Evolutionary conservation across 2,329 filamentous ascomycete genomes (phyloP).

Genomic region (Verticillium dahliae): DNA sequence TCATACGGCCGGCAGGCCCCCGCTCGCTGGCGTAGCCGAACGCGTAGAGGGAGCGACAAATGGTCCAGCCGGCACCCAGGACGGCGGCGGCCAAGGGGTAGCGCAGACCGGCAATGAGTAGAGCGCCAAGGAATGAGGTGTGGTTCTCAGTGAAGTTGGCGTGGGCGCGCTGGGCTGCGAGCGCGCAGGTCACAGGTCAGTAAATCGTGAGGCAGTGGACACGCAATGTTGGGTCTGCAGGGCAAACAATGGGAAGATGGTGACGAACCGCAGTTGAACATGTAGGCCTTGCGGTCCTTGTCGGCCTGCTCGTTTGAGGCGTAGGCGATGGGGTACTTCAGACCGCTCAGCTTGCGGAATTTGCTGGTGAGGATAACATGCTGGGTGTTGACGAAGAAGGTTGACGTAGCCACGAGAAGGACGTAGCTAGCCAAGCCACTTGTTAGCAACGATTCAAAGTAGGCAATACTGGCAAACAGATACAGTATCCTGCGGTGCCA

Average conservation of each 20-base stretch:
- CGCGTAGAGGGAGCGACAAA: slow-evolving; percentile 47
- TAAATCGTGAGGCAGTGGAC: background rate
- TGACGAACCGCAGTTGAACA: slow-evolving; percentile 56
- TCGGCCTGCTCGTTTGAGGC: slow-evolving; percentile 46
- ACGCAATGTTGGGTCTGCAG: background rate
- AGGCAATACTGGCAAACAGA: background rate
- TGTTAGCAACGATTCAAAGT: background rate
- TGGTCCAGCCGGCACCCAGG: slow-evolving; percentile 46
- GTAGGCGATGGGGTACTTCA: slow-evolving; percentile 53
- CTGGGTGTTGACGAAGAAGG: slow-evolving; percentile 50
- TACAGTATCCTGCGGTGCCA: background rate
- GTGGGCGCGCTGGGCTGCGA: slow-evolving; percentile 51
- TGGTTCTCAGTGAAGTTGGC: slow-evolving; percentile 59
- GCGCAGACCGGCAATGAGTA: slow-evolving; percentile 49
- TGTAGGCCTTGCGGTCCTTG: slow-evolving; percentile 45
- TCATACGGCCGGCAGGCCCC: slow-evolving; percentile 38
- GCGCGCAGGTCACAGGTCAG: background rate
- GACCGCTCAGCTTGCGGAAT: slow-evolving; percentile 44
- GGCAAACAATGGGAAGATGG: slow-evolving; percentile 1
- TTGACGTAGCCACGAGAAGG: slow-evolving; percentile 48
- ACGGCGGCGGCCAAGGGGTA: slow-evolving; percentile 44
- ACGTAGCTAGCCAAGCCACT: slow-evolving; percentile 46
- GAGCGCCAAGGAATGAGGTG: slow-evolving; percentile 40
- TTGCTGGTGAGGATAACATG: slow-evolving; percentile 41
- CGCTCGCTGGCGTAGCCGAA: slow-evolving; percentile 40